Conservation (phyloP, 495 filamentous ascomycete genomes). For the Usnea hakonensis region DNA sequence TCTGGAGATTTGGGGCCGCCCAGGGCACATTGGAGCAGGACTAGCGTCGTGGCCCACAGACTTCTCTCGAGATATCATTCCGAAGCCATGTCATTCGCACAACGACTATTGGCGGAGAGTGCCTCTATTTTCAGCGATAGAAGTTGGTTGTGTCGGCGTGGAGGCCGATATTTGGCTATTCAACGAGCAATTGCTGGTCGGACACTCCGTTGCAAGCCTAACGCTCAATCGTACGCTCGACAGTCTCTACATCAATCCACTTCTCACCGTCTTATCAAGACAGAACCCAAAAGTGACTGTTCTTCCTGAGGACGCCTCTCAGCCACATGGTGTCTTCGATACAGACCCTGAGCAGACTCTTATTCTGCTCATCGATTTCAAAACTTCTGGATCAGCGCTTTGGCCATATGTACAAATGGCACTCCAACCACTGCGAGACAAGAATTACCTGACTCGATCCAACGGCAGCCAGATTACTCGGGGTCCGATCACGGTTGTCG, state of each 20-base stretch:
- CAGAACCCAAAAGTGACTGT: slow-evolving; percentile 33
- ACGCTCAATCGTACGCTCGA: slow-evolving; percentile 45
- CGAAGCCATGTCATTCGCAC: slow-evolving; percentile 70
- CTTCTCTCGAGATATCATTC: slow-evolving; percentile 61
- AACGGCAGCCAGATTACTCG: slow-evolving; percentile 32
- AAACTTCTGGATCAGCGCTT: slow-evolving; percentile 31
- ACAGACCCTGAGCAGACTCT: slow-evolving; percentile 32
- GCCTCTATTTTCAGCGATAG: slow-evolving; percentile 60
- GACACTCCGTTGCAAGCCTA: slow-evolving; percentile 45
- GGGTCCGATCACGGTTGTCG: slow-evolving; percentile 40
- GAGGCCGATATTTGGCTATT: slow-evolving; percentile 89
- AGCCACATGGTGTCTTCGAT: slow-evolving; percentile 37
- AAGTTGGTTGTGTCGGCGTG: slow-evolving; percentile 59
- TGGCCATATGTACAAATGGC: slow-evolving; percentile 36
- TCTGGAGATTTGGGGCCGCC: slow-evolving; percentile 47
- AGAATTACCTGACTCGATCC: slow-evolving; percentile 35
- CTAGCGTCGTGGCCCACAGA: slow-evolving; percentile 64
- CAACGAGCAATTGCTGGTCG: slow-evolving; percentile 58
- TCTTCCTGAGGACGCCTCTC: slow-evolving; percentile 7
- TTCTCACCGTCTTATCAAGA: slow-evolving; percentile 43
- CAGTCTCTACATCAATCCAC: slow-evolving; percentile 50
- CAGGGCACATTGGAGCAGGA: slow-evolving; percentile 39
- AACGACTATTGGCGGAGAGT: slow-evolving; percentile 84
- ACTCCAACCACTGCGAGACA: slow-evolving; percentile 34
- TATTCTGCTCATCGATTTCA: slow-evolving; percentile 41